Base-by-base conservation (phyloP, 805 yeast species). In the Pichia pseudocactophila region DNA sequence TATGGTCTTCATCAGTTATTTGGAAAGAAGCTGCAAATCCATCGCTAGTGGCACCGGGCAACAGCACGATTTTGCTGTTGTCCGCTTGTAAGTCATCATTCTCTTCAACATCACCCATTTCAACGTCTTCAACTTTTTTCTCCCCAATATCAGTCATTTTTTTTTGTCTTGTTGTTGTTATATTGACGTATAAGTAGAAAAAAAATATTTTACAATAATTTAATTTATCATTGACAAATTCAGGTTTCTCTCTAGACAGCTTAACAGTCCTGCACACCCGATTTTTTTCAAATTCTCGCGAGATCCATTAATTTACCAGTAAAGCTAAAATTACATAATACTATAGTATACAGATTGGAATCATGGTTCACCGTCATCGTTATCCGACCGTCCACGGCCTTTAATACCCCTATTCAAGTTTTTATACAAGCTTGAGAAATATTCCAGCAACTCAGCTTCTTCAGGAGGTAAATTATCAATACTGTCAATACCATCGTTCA, bases 21-120 rank as follows among this genome's bases (percentile, higher is more conserved):
- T 90, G 95, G 68, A 92, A 92, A 5, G 96, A 86, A 1, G 95
- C 96, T 22, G 95, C 88, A 34, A 90, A 75, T 36, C 96, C 97
- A 59, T 92, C 97, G 50, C 85, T 92, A 3, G 95, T 74, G 10
- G 90, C 76, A 5, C 97, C 97, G 20, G 95, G 90, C 33, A 88
- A 75, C 45, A 80, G 53, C 55, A 68, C 74, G 51, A 80, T 77
- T 62, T 80, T 80, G 26, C 76, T 81, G 34, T 63, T 57, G 48
- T 74, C 79, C 40, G 63, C 60, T 44, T 67, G 75, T 49, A 73
- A 76, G 45, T 68, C 57, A 44, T 49, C 47, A 36, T 53, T 53
- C 40, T 55, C 54, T 18, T 47, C 56, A 27, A 53, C 51, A 34
- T 42, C 52, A 8, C 36, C 55, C 37, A 55, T 55, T 13, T 31